phyloP scores from a whole-genome alignment of 2,329 filamentous ascomycete species.

The Paradendryphiella salina region DNA sequence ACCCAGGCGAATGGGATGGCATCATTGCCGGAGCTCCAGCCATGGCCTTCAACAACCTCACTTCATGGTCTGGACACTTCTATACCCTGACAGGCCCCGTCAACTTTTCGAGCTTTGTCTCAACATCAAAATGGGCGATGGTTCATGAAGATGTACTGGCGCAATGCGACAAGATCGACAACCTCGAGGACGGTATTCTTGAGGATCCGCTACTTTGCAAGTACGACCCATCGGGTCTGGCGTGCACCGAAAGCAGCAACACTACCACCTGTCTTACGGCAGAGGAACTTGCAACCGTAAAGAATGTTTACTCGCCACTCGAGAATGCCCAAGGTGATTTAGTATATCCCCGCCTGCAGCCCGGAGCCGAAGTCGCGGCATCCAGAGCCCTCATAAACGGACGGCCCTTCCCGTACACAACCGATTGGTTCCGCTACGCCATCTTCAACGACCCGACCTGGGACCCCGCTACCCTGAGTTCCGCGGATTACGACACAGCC shows the following conservation, averaged over 20 bases:
- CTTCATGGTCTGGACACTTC: conserved; percentile 41
- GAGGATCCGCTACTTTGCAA: conserved; percentile 53
- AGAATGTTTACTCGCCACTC: conserved; percentile 50
- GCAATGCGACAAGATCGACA: conserved; percentile 57
- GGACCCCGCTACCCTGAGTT: conserved; percentile 46
- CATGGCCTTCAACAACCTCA: conserved; percentile 41
- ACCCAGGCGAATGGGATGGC: conserved; percentile 45
- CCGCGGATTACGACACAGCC: conserved; percentile 49
- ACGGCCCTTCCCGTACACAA: conserved; percentile 49
- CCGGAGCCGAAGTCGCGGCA: conserved; percentile 51
- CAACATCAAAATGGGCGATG: conserved; percentile 45
- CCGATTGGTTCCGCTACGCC: conserved; percentile 56
- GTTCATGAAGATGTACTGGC: conserved; percentile 50
- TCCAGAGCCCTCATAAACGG: conserved; percentile 48
- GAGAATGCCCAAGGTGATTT: conserved; percentile 50
- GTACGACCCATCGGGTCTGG: conserved; percentile 48
- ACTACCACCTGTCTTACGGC: conserved; percentile 51
- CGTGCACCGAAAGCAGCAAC: conserved; percentile 40
- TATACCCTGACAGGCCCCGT: conserved; percentile 32
- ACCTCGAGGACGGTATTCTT: conserved; percentile 54
- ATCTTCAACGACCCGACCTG: conserved; percentile 53
- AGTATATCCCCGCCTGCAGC: conserved; percentile 57
- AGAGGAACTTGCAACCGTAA: conserved; percentile 51
- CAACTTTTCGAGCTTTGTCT: conserved; percentile 47
- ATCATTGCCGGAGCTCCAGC: conserved; percentile 44